Evolutionary conservation across 2,329 filamentous ascomycete species (phyloP).

Genomic region (Trichoderma koningii): DNA sequence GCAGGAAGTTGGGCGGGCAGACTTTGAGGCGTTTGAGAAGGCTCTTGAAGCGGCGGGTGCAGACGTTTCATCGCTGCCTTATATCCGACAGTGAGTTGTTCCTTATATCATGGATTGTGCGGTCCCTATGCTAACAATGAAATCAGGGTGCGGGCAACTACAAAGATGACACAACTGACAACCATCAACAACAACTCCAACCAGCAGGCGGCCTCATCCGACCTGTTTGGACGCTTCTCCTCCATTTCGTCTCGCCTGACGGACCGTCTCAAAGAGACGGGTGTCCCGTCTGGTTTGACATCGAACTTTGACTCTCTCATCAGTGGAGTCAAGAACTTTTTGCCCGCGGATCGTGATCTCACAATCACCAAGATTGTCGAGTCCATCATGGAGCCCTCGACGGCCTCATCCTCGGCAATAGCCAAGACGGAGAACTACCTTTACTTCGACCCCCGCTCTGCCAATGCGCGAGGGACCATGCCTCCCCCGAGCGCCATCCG

Average conservation of each 20-base stretch:
- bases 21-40: conserved; percentile 85
- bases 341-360: conserved; percentile 93
- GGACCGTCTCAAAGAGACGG: conserved; percentile 88
- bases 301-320: conserved; percentile 93
- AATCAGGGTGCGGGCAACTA: conserved; percentile 80
- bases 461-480: conserved; percentile 89
- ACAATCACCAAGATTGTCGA: conserved; percentile 98
- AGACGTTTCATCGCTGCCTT: conserved; percentile 76
- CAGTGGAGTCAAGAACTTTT: conserved; percentile 94
- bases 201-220: conserved; percentile 63
- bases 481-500: conserved; percentile 71
- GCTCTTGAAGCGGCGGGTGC: conserved; percentile 74
- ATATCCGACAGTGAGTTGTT: conserved; percentile 76
- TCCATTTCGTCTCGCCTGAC: conserved; percentile 89
- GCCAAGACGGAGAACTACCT: conserved; percentile 95
- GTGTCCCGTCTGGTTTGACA: conserved; percentile 66
- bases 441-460: conserved; percentile 93
- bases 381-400: conserved; percentile 93
- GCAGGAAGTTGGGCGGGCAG: conserved; percentile 76
- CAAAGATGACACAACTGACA: conserved; percentile 96
- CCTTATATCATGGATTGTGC: neutral
- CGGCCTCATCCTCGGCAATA: conserved; percentile 87
- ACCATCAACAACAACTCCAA: conserved; percentile 77
- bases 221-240: conserved; percentile 91
- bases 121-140: conserved; percentile 32